Conservation (phyloP, 306 rosid species). For the Cucumis hystrix region DNA sequence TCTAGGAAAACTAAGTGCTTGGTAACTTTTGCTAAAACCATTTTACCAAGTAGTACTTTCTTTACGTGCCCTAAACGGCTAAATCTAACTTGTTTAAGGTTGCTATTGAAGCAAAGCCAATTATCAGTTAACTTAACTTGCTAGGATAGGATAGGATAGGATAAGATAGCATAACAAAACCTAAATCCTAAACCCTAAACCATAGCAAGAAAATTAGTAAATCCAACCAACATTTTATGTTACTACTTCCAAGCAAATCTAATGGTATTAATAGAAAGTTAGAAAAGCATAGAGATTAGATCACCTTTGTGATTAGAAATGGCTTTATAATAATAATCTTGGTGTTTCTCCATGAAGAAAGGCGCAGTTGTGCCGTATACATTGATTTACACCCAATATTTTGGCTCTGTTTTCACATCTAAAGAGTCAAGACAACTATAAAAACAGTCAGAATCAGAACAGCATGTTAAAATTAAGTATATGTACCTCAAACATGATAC, state of each 20-base stretch:
- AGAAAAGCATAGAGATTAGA: background rate
- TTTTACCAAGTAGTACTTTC: too few species aligned
- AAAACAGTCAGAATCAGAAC: background rate
- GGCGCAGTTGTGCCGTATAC: background rate
- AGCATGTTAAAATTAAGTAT: background rate
- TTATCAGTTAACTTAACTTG: background rate
- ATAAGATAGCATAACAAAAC: too few species aligned
- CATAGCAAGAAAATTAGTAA: background rate
- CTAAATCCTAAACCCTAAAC: background rate
- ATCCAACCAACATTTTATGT: background rate
- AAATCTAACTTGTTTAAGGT: too few species aligned
- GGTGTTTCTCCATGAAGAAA: background rate
- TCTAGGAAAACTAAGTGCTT: background rate
- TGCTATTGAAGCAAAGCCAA: background rate
- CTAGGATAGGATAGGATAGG: background rate
- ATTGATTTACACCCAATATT: conserved; percentile 2
- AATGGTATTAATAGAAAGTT: background rate
- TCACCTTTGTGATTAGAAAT: background rate
- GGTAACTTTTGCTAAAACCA: too few species aligned
- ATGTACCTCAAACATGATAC: conserved; percentile 7
- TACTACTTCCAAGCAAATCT: background rate
- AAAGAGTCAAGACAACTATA: background rate
- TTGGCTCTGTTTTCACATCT: background rate
- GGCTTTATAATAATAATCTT: background rate
- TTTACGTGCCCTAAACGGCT: too few species aligned